Evolutionary conservation across 148 eudicot genomes (phyloP).

Genomic region (Rhododendron molle): DNA sequence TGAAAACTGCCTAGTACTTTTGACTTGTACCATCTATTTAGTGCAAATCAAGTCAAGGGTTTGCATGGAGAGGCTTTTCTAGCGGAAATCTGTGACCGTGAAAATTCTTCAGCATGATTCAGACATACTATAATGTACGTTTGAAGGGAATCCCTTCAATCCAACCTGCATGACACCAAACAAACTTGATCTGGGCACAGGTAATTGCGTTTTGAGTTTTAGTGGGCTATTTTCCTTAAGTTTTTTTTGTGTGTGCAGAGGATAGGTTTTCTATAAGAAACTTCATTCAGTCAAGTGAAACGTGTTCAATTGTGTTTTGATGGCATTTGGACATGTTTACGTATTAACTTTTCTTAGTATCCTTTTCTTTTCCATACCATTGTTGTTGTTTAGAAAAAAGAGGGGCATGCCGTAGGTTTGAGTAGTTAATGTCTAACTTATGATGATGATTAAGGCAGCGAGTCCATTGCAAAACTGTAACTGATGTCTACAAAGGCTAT

Average conservation of each 20-base stretch:
- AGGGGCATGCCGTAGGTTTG: background rate
- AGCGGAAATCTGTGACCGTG: background rate
- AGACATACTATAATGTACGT: background rate
- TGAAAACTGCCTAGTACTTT: background rate
- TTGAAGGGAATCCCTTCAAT: background rate
- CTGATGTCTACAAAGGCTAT: background rate
- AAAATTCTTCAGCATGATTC: background rate
- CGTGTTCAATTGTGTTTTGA: background rate
- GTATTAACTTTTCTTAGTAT: background rate
- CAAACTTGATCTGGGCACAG: background rate
- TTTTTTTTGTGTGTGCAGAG: background rate
- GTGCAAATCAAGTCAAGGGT: background rate
- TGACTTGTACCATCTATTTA: background rate
- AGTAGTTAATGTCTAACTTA: background rate
- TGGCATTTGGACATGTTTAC: background rate
- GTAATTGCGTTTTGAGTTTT: slow-evolving; percentile 1
- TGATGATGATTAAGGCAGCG: background rate
- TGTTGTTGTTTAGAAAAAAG: background rate
- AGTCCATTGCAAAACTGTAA: background rate
- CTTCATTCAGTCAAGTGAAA: background rate
- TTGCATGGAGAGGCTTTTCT: background rate
- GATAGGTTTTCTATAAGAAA: background rate
- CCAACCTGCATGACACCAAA: background rate
- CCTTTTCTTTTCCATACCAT: background rate
- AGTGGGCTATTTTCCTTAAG: background rate